These are phyloP conservation scores for Hansfordia pulvinata DNA, from an alignment of 2,329 filamentous ascomycete genomes.

Conservation along the genomic window DNA sequence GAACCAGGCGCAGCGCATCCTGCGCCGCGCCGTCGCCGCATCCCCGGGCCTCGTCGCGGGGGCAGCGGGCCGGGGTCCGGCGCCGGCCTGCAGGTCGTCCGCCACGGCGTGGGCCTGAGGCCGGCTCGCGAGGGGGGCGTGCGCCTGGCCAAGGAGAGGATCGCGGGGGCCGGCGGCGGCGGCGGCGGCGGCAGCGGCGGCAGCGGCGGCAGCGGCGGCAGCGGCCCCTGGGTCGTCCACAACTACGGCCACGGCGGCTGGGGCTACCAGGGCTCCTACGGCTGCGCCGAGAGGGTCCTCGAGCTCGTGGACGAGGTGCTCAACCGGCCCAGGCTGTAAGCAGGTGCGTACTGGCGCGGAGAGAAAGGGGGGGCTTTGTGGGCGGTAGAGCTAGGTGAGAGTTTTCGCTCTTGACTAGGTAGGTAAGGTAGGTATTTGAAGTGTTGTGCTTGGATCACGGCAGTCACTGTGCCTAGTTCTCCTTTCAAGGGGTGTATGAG, in stretches of 20 bases:
- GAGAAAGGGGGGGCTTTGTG: too few species aligned
- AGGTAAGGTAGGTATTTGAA: too few species aligned
- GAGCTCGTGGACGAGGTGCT: conserved; percentile 57
- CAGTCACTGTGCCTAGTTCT: too few species aligned
- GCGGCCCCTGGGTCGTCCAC: conserved; percentile 56
- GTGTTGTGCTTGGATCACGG: too few species aligned
- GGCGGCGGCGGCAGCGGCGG: conserved; percentile 74
- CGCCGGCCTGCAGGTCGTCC: conserved; percentile 58
- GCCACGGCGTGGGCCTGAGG: conserved; percentile 71
- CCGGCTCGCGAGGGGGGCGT: conserved; percentile 63
- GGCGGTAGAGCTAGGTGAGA: too few species aligned
- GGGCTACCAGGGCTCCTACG: conserved; percentile 60
- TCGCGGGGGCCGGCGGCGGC: conserved; percentile 45
- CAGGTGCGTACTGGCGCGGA: too few species aligned
- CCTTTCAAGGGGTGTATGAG: too few species aligned
- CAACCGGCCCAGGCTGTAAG: too few species aligned
- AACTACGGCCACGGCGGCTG: conserved; percentile 71
- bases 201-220: conserved; percentile 62
- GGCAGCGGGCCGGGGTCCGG: conserved; percentile 49
- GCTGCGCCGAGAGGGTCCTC: conserved; percentile 53
- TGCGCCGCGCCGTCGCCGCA: conserved; percentile 58
- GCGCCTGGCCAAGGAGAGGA: conserved; percentile 58
- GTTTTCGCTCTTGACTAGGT: too few species aligned
- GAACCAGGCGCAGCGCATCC: conserved; percentile 69
- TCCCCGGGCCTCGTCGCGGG: conserved; percentile 42